phyloP scores from a whole-genome alignment of 768 basidiomycete species.

The Podaxis mareebaensis region DNA sequence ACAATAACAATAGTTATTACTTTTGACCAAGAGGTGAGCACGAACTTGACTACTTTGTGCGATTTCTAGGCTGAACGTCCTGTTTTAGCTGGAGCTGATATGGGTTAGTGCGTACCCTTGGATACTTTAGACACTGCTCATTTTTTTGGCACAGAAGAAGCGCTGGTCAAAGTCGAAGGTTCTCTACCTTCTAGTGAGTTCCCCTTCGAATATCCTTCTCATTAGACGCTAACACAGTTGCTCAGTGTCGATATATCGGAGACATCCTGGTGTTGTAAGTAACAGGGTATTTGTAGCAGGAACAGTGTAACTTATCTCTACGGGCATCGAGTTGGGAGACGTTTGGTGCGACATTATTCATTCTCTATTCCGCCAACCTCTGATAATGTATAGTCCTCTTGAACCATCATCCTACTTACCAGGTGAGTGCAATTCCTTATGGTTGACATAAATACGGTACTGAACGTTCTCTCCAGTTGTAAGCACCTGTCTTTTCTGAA shows the following conservation, averaged over 20 bases:
- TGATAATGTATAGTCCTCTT: slow-evolving; percentile 2
- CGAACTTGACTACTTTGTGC: background rate
- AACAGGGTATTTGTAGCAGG: background rate
- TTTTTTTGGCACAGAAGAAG: slow-evolving; percentile 16
- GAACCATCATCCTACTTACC: background rate
- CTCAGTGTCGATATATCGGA: slow-evolving; percentile 26
- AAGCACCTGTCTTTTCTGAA: background rate
- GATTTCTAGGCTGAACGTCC: background rate
- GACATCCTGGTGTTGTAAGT: slow-evolving; percentile 23
- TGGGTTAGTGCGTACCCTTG: slow-evolving; percentile 19
- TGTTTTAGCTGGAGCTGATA: slow-evolving; percentile 23
- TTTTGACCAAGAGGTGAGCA: slow-evolving; percentile 24
- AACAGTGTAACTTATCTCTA: background rate
- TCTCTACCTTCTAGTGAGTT: slow-evolving; percentile 24
- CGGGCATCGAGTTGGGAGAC: background rate
- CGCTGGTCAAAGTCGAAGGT: slow-evolving; percentile 25
- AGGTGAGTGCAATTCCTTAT: background rate
- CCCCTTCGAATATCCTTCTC: background rate
- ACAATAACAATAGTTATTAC: slow-evolving; percentile 19
- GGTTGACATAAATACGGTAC: background rate
- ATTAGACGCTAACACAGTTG: background rate
- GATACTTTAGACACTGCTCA: background rate
- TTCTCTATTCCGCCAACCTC: background rate
- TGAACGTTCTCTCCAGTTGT: slow-evolving; percentile 2
- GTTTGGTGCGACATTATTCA: background rate